Evolutionary conservation across 2,329 filamentous ascomycete species (phyloP), one percentile per base, ranked within the genome.

Genomic region (Microdochium nivale): DNA sequence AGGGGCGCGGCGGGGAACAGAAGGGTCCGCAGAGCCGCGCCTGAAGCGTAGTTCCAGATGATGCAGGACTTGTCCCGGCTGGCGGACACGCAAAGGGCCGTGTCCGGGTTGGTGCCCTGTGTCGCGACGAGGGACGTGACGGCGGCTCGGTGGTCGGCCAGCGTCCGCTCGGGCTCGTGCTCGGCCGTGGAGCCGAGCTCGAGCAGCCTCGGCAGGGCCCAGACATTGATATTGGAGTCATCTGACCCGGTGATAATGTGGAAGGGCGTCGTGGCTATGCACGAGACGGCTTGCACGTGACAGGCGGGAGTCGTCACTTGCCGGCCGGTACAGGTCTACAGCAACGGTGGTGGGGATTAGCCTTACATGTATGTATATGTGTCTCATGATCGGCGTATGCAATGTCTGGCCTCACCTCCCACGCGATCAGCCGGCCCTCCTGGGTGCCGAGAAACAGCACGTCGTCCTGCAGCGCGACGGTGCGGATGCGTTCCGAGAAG

Each of bases 181-280:
- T 78, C 77, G 51, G 72, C 73, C 49, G 73, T 73, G 23, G 73
- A 68, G 57, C 77, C 71, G 51, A 81, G 69, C 54, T 83, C 79
- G 2, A 96, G 77, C 11, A 97, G 79, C 24, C 79, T 78, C 3
- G 87, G 77, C 50, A 96, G 70, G 1, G 89, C 89, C 94, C 94
- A 99, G 54, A 97, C 86, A 68, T 95, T 89, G 56, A 96, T 79
- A 66, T 89, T 95, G 49, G 90, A 88, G 72, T 99, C 94, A 59
- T 86, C 80, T 2, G 88, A 92, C 40, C 85, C 89, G 1, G 87
- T 88, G 49, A 94, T 75, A 49, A 94, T 69, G 68, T 90, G 86
- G 60, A 82, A 83, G 47, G 82, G 85, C 43, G 84, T 87, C 11
- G 84, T 79, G 35, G 81, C 83, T 51, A 97, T 73, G 63, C 83